Base-by-base conservation (phyloP, 2,329 filamentous ascomycete genomes). In the Leptographium lundbergii region DNA sequence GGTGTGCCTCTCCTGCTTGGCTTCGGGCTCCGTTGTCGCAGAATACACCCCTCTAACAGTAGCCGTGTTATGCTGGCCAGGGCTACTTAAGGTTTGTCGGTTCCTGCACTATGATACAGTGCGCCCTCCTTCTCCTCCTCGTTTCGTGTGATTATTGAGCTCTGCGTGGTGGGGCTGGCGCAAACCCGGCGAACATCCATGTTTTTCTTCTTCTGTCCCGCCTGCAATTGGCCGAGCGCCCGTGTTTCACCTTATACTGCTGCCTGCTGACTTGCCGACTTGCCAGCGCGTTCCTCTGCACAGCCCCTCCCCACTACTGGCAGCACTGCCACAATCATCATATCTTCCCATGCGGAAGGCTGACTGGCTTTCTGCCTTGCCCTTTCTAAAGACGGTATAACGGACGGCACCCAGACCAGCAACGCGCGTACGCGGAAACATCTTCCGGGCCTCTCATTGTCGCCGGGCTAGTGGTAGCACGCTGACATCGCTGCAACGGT, bases 331-430 rank as follows among this genome's bases (percentile, higher is more conserved):
- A 72, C 72, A 66, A 69, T 58, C 56, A 54, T 14, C 42, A 36
- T 14, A 34, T 45, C 54, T 47, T 50, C 42, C 36, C 57, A 56
- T 62, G 60, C 61, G 69, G 64, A 71, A 75, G 74, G 74, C 74
- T 75, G 73, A 75, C 71, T 75, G 65, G 67, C 65, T 73, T 69
- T 74, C 73, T 77, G 75, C 75, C 75, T 77, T 67, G 72, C 54
- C 55, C 52, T 25, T 58, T 45, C 25, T 70, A 70, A 70, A 69
- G 64, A 70, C 68, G 67, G 69, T 59, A 70, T 58, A 70, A 57
- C 57, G 29, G 24, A 29, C 17, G 14, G 10, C 10, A 50, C 47
- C 24, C 47, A 55, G 39, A 61, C 55, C 24, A 60, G 59, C 34
- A 60, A 60, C 51, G 60, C 52, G 48, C 57, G 56, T 54, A 32